These are phyloP conservation scores for Chalara sp. DNA, from an alignment of 2,329 filamentous ascomycete genomes.

Conservation along the genomic window DNA sequence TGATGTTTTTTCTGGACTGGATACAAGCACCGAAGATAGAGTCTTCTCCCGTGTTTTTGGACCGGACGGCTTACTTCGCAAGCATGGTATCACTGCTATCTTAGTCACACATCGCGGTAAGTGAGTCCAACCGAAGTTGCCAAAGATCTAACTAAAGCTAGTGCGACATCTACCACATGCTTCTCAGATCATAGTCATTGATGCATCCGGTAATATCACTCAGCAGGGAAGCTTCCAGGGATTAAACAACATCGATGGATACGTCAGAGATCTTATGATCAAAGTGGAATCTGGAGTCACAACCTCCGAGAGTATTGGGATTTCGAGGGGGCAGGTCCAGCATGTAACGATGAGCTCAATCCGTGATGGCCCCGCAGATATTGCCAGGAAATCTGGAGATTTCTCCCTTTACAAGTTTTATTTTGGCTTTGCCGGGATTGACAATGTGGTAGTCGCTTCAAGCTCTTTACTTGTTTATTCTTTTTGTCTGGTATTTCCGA, in stretches of 20 bases:
- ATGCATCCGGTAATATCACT: background rate
- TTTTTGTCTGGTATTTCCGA: background rate
- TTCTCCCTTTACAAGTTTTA: background rate
- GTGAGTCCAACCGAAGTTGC: background rate
- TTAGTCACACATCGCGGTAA: conserved; percentile 18
- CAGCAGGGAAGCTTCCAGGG: too few species aligned
- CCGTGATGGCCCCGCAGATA: background rate
- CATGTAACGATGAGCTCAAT: too few species aligned
- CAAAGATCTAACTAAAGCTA: background rate
- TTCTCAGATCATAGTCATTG: background rate
- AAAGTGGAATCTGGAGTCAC: too few species aligned
- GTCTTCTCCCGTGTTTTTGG: conserved; percentile 13
- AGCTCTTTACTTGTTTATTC: background rate
- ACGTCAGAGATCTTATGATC: too few species aligned
- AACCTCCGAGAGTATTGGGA: too few species aligned
- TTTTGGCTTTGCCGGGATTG: background rate
- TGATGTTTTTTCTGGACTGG: conserved; percentile 19
- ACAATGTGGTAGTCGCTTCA: background rate
- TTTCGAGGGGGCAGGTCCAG: too few species aligned
- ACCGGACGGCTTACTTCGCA: conserved; percentile 8
- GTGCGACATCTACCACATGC: background rate
- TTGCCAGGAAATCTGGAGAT: background rate
- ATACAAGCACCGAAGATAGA: conserved; percentile 11
- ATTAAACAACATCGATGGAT: too few species aligned
- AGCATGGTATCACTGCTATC: conserved; percentile 27